Conservation (phyloP, 208 protist genomes). For the Trypanosoma scelopori region DNA sequence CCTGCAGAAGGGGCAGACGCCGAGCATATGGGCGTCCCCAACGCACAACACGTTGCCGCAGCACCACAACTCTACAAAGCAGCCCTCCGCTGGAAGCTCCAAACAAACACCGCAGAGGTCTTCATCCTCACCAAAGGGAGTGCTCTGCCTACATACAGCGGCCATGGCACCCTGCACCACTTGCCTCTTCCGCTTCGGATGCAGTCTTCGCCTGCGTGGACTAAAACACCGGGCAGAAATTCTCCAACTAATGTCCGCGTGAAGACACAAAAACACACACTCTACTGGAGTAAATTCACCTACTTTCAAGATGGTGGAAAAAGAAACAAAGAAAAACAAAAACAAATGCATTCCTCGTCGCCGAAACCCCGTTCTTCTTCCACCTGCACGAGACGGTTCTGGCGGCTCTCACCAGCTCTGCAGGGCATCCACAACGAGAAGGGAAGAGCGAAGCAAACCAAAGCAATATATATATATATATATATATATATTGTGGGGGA, state of each 20-base stretch:
- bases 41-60: conserved; percentile 85
- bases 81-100: conserved; percentile 47
- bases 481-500: too few relatives aligned
- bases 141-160: conserved; percentile 1
- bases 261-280: too few relatives aligned
- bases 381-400: too few relatives aligned
- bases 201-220: too few relatives aligned
- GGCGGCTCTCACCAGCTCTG: too few relatives aligned
- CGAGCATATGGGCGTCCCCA: conserved; percentile 70
- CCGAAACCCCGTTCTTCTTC: too few relatives aligned
- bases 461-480: conserved; percentile 1
- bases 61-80: conserved; percentile 79
- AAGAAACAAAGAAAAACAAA: conserved; percentile 18
- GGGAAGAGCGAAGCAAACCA: background rate
- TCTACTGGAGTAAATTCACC: too few relatives aligned
- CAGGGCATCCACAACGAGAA: background rate
- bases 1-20: conserved; percentile 82
- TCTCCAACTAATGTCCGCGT: too few relatives aligned
- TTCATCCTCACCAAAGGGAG: conserved; percentile 53
- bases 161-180: background rate
- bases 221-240: too few relatives aligned
- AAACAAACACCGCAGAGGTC: conserved; percentile 85
- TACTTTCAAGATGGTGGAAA: background rate
- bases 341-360: background rate
- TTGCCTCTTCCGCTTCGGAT: background rate